phyloP scores from a whole-genome alignment of 2,329 filamentous ascomycete species.

The Aspergillus chevalieri region DNA sequence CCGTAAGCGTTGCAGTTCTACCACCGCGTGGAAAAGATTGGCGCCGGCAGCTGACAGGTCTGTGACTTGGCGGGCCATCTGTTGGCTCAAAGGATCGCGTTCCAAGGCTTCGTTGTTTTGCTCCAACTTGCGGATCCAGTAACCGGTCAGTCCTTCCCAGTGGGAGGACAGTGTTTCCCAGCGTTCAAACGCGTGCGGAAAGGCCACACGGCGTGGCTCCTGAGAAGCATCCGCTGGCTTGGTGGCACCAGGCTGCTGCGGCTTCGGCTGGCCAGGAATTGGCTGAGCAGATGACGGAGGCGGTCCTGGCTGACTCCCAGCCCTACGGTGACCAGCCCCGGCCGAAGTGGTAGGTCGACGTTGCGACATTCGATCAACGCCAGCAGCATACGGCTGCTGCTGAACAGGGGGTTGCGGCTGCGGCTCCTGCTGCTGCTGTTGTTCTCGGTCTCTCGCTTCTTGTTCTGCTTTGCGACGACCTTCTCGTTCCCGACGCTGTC shows the following conservation, averaged over 20 bases:
- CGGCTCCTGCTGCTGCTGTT: conserved; percentile 33
- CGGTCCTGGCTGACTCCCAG: conserved; percentile 9
- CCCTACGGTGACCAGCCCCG: neutral
- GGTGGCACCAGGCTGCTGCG: conserved; percentile 15
- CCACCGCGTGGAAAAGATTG: conserved; percentile 94
- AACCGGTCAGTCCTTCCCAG: conserved; percentile 95
- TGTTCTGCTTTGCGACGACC: conserved; percentile 62
- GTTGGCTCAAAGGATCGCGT: conserved; percentile 73
- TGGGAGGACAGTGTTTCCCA: conserved; percentile 97
- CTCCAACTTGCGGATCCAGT: conserved; percentile 91
- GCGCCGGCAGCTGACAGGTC: conserved; percentile 96
- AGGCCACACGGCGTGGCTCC: conserved; percentile 55
- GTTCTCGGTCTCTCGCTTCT: conserved; percentile 53
- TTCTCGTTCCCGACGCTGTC: conserved; percentile 72
- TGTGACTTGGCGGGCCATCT: conserved; percentile 88
- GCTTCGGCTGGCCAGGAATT: conserved; percentile 17
- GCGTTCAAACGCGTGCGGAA: conserved; percentile 93
- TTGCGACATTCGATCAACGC: neutral
- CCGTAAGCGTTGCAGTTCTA: conserved; percentile 86
- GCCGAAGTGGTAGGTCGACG: neutral
- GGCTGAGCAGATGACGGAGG: conserved; percentile 14
- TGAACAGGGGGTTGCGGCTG: conserved; percentile 13
- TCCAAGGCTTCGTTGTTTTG: conserved; percentile 82
- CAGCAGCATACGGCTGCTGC: conserved; percentile 7
- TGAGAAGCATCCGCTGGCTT: conserved; percentile 22